Conservation (phyloP, 768 basidiomycete genomes). For the Boletus reticuloceps region DNA sequence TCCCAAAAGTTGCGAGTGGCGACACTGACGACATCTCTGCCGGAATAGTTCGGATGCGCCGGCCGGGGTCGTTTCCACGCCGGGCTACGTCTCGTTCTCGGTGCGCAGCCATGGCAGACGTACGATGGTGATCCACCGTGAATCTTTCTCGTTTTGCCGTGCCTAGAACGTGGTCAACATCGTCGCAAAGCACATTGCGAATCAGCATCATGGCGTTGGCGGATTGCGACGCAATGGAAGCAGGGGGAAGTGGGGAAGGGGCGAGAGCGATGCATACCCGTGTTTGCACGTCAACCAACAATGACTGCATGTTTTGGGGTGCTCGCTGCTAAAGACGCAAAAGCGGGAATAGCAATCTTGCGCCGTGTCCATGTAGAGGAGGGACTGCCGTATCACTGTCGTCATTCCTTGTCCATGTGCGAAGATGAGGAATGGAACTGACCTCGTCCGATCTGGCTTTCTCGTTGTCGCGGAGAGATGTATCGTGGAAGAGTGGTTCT, state of each 20-base stretch:
- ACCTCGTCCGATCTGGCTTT: conserved; percentile 21
- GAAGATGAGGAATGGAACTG: background rate
- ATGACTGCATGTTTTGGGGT: conserved; percentile 20
- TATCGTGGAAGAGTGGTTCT: conserved; percentile 27
- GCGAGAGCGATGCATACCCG: conserved; percentile 11
- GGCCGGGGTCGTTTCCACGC: conserved; percentile 23
- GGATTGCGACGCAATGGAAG: too few species aligned
- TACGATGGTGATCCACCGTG: conserved; percentile 31
- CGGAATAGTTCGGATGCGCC: conserved; percentile 4
- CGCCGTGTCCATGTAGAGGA: conserved; percentile 28
- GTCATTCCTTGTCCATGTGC: background rate
- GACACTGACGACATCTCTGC: background rate
- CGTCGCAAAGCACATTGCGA: background rate
- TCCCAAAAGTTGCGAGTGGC: conserved; percentile 6
- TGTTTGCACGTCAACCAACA: conserved; percentile 32
- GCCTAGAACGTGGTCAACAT: conserved; percentile 14
- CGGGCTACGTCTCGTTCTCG: conserved; percentile 13
- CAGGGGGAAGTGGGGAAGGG: too few species aligned
- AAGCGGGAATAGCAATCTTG: conserved; percentile 32
- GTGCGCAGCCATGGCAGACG: conserved; percentile 26
- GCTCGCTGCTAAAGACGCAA: conserved; percentile 30
- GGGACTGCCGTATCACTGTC: conserved; percentile 1
- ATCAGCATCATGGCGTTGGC: too few species aligned
- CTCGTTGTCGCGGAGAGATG: conserved; percentile 14
- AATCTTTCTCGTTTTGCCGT: conserved; percentile 30